Evolutionary conservation across 2,329 filamentous ascomycete species (phyloP).

Genomic region (Penicillium glabrum): DNA sequence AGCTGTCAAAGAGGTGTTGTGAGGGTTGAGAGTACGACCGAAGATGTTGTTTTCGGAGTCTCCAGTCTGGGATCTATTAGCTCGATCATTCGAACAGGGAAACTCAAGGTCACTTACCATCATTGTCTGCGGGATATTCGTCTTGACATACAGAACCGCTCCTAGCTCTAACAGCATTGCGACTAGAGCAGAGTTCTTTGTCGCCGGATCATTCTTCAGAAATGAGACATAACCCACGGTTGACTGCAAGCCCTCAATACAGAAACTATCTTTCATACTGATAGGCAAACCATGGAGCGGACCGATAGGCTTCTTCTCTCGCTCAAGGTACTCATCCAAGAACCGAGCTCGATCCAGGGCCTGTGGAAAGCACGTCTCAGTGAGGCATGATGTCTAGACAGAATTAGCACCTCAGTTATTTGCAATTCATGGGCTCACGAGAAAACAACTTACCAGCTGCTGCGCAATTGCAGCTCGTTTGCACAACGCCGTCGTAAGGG

Average conservation of each 20-base stretch:
- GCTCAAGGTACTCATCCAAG: constrained; percentile 35
- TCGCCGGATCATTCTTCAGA: constrained; percentile 16
- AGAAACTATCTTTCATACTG: constrained; percentile 36
- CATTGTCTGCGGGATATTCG: constrained; percentile 34
- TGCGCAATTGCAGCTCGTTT: constrained; percentile 42
- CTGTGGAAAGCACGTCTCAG: constrained; percentile 38
- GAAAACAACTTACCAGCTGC: constrained; percentile 24
- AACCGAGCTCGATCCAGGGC: constrained; percentile 38
- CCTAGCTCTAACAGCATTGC: constrained; percentile 26
- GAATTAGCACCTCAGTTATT: background rate
- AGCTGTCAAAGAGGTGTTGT: constrained; percentile 25
- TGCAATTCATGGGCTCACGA: background rate
- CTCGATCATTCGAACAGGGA: background rate
- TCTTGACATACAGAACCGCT: constrained; percentile 35
- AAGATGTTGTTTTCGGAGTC: constrained; percentile 32
- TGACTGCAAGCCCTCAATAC: constrained; percentile 19
- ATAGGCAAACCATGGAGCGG: constrained; percentile 43
- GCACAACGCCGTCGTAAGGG: constrained; percentile 37
- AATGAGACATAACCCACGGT: constrained; percentile 27
- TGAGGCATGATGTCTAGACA: constrained; percentile 33
- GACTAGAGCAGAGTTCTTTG: constrained; percentile 22
- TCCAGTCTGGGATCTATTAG: constrained; percentile 18
- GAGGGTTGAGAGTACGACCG: constrained; percentile 30
- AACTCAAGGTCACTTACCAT: constrained; percentile 20
- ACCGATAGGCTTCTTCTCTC: constrained; percentile 30